Base-by-base conservation (phyloP, 1,284 basidiomycete genomes). In the Pseudozyma sp. region DNA sequence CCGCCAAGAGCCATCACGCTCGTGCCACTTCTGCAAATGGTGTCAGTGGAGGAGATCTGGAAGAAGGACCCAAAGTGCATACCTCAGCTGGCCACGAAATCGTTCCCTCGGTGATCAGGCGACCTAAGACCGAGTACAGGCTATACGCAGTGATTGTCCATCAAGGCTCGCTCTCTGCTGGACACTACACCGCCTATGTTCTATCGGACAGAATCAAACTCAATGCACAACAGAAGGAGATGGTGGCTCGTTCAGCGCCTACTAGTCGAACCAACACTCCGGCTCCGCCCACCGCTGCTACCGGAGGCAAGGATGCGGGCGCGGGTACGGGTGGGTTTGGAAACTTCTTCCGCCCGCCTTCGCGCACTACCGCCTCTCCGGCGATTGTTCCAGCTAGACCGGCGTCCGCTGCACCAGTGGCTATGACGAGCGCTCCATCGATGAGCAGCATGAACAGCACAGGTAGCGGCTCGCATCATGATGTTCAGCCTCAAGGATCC, bases 141-240 rank as follows among this genome's bases (percentile, higher is more conserved):
- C 77, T 84, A 34, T 85, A 80, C 49, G 92, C 93, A 25, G 92
- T 96, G 2, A 92, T 97, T 5, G 93, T 95, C 53, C 95, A 97
- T 43, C 75, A 78, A 45, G 80, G 79, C 31, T 75, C 76, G 44
- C 63, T 82, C 51, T 69, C 65, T 9, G 72, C 71, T 3, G 80
- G 80, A 12, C 80, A 82, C 56, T 82, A 82, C 50, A 82, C 79
- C 4, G 78, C 79, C 9, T 82, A 76, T 52, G 78, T 81, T 18
- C 65, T 79, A 18, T 76, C 78, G 19, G 77, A 79, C 44, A 25
- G 71, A 25, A 71, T 77, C 70, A 70, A 69, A 55, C 39, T 73
- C n/a, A 77, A 70, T 49, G 72, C 70, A 4, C 53, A 52, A 4
- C 40, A 39, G 5, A 67, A 58, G 40, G 71, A 74, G 43, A 61